Evolutionary conservation across 805 yeast species (phyloP), one percentile per base, ranked within the genome.

Genomic region (Cyberlindnera euphorbiiphila): DNA sequence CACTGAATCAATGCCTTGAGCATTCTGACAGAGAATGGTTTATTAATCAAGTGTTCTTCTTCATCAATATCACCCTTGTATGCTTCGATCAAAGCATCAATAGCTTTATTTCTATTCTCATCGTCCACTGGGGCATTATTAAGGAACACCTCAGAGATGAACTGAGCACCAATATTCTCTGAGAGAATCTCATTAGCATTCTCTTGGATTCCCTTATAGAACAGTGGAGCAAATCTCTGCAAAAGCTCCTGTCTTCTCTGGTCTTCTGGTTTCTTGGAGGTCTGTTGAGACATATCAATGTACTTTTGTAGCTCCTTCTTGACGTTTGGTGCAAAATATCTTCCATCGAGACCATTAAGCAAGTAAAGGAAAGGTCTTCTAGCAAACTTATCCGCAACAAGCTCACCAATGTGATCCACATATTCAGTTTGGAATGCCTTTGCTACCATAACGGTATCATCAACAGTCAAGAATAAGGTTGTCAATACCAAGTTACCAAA

Each of bases 301-400:
- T 84, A 82, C 53, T 64, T 71, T 25, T 61, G 54, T 37, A 89
- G 64, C 39, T 80, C 81, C 38, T 76, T 76, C 56, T 78, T 71
- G 28, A 72, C 71, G n/a, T 58, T 50, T 36, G 95, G 95, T 15
- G 85, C 73, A 62, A 91, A 91, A 59, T 79, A 89, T 57, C 83
- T 81, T 27, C 87, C 85, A 53, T 82, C 85, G 43, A 82, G 68
- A 4, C 95, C 96, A 39, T 78, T 71, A 44, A 89, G 67, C 40
- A 91, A 66, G 60, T 86, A 89, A 39, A 91, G 64, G 56, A 88
- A 78, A 29, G 97, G 96, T 62, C 96, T 78, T 66, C 98, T 76
- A 23, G 89, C 87, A 53, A 72, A 84, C 59, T 88, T 87, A 48
- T 83, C 81, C 36, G 68, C 65, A 19, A 84, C 65, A 17, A 86